These are phyloP conservation scores for Fragaria ananassa DNA, from an alignment of 306 rosid species.

Conservation along the genomic window DNA sequence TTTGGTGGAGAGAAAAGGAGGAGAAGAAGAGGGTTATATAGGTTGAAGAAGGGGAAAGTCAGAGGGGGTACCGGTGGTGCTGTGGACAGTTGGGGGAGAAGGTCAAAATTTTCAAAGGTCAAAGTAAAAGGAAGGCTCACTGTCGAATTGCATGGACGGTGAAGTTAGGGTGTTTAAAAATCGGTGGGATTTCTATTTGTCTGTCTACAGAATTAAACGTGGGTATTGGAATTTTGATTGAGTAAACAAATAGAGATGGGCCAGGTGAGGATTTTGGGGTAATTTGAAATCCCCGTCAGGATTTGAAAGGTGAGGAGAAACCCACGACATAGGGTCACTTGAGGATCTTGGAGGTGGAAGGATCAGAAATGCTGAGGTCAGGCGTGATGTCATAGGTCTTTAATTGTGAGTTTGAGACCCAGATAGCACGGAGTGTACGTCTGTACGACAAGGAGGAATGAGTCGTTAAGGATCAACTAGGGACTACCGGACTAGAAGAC, in stretches of 20 bases:
- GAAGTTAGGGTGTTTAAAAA: not conserved
- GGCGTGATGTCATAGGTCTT: not conserved
- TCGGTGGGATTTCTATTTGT: not conserved
- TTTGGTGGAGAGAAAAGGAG: not conserved
- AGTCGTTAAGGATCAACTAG: not conserved
- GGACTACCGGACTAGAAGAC: not conserved
- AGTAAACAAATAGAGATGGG: too few species aligned
- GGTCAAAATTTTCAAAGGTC: slow-evolving; percentile 49
- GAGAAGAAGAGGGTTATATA: slow-evolving; percentile 5
- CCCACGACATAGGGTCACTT: not conserved
- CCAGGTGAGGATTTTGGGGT: not conserved
- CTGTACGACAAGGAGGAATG: not conserved
- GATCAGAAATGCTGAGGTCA: not conserved
- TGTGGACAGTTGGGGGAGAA: not conserved
- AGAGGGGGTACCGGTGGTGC: not conserved
- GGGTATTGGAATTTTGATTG: not conserved
- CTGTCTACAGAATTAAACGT: not conserved
- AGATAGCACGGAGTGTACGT: not conserved
- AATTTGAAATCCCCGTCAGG: not conserved
- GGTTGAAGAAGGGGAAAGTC: slow-evolving; percentile 14
- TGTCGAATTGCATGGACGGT: not conserved
- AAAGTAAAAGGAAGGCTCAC: slow-evolving; percentile 3
- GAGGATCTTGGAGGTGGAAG: not conserved
- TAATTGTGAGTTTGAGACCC: not conserved
- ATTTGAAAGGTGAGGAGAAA: not conserved